phyloP scores from a whole-genome alignment of 805 yeast species.

The Phaffomyces thermotolerans region DNA sequence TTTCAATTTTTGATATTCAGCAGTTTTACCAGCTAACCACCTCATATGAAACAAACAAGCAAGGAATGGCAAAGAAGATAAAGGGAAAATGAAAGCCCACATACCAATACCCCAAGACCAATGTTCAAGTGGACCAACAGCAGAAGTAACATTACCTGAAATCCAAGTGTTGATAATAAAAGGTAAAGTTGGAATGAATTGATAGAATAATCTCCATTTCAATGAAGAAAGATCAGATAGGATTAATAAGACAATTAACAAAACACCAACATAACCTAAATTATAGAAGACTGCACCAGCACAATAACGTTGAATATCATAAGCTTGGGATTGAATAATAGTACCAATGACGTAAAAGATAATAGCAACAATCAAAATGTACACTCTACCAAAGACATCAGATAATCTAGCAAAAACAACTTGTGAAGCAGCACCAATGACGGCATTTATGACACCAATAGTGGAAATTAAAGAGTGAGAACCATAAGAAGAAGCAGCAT shows the following conservation, averaged over 20 bases:
- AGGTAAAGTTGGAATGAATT: constrained; percentile 64
- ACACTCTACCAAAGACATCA: constrained; percentile 61
- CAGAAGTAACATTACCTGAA: constrained; percentile 47
- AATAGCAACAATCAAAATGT: constrained; percentile 40
- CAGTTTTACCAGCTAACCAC: constrained; percentile 42
- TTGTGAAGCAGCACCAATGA: constrained; percentile 61
- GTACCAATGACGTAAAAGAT: constrained; percentile 58
- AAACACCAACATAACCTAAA: constrained; percentile 57
- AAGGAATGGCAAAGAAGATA: constrained; percentile 54
- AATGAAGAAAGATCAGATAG: constrained; percentile 61
- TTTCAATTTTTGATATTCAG: constrained; percentile 39
- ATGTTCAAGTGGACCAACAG: constrained; percentile 26
- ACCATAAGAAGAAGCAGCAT: constrained; percentile 49
- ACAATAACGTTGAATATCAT: constrained; percentile 48
- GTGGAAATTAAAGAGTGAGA: constrained; percentile 52
- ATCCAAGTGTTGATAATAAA: constrained; percentile 76
- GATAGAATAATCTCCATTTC: constrained; percentile 62
- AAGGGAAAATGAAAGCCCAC: constrained; percentile 74
- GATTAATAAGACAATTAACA: constrained; percentile 48
- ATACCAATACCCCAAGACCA: constrained; percentile 78
- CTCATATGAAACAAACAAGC: constrained; percentile 49
- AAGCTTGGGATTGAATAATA: constrained; percentile 54
- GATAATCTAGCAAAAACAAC: constrained; percentile 57
- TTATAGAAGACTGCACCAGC: constrained; percentile 55
- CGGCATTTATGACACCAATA: constrained; percentile 48